Percentiles rank a stretch among this genome's conserved stretches.
Evolutionary conservation across 331 rosid genomes (phyloP).

Genomic region (Prunus yedoensis): DNA sequence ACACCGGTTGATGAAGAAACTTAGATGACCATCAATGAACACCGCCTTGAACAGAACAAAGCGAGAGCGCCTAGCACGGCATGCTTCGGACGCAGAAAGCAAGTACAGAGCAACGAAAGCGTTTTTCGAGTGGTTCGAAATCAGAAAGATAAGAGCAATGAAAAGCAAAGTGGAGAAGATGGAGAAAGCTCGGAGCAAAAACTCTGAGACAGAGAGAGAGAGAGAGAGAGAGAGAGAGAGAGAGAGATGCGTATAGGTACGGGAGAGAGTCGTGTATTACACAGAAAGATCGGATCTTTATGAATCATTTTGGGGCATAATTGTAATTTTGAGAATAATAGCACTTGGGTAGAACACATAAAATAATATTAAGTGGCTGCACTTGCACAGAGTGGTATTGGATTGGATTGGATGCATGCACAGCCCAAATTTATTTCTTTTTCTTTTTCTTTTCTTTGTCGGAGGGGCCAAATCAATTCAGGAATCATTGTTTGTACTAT

Average conservation of each 20-base stretch:
- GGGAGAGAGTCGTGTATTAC: constrained; percentile 3
- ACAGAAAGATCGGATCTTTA: constrained; percentile 17
- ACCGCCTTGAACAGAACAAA: not conserved
- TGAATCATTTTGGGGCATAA: not conserved
- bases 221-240: not conserved
- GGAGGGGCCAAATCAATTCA: too few relatives aligned
- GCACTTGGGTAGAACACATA: too few relatives aligned
- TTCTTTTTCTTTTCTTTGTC: too few relatives aligned
- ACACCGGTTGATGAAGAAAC: constrained; percentile 1
- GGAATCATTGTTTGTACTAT: too few relatives aligned
- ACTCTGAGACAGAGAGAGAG: not conserved
- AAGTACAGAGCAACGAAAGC: not conserved
- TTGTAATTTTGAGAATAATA: not conserved
- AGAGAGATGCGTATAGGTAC: not conserved
- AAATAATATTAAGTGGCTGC: too few relatives aligned
- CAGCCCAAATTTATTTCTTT: too few relatives aligned
- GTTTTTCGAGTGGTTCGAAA: constrained; percentile 2
- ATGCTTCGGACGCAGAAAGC: not conserved
- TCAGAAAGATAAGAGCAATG: not conserved
- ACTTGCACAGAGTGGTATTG: not conserved
- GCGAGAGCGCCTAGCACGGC: not conserved
- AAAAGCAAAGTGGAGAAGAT: not conserved
- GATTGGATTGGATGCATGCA: not conserved
- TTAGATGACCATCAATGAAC: constrained; percentile 55
- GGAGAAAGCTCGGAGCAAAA: not conserved